These are phyloP conservation scores for Drechslerella coelobrocha DNA, from an alignment of 2,329 filamentous ascomycete genomes.

Conservation along the genomic window DNA sequence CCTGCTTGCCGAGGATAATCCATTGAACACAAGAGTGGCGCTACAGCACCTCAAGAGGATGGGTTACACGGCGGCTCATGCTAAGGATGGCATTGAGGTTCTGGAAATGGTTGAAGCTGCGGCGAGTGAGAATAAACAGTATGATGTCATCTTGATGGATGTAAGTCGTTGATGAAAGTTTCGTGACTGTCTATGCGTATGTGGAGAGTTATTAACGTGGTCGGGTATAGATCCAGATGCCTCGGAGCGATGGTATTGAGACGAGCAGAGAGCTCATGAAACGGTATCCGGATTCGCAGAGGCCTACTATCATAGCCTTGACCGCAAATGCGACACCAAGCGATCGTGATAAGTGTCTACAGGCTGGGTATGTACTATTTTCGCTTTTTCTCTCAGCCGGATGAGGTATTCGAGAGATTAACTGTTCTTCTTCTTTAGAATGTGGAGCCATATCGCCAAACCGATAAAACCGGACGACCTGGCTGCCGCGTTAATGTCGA, in stretches of 20 bases:
- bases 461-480: slow-evolving; percentile 94
- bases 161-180: slow-evolving; percentile 61
- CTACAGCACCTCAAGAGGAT: slow-evolving; percentile 98
- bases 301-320: slow-evolving; percentile 93
- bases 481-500: slow-evolving; percentile 74
- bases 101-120: slow-evolving; percentile 66
- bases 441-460: slow-evolving; percentile 98
- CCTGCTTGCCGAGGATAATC: slow-evolving; percentile 92
- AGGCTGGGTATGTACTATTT: slow-evolving; percentile 58
- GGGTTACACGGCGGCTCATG: slow-evolving; percentile 88
- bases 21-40: slow-evolving; percentile 92
- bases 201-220: slow-evolving; percentile 75
- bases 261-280: slow-evolving; percentile 54
- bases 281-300: slow-evolving; percentile 59
- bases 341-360: slow-evolving; percentile 95
- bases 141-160: slow-evolving; percentile 60
- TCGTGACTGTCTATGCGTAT: background rate
- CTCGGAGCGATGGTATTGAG: slow-evolving; percentile 59
- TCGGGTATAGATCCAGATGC: slow-evolving; percentile 99
- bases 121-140: slow-evolving; percentile 53
- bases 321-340: slow-evolving; percentile 98
- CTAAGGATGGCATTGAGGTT: slow-evolving; percentile 92
- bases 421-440: slow-evolving; percentile 70
- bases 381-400: background rate
- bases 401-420: background rate